Base-by-base conservation (phyloP, 768 basidiomycete species). In the Serendipita sp. region DNA sequence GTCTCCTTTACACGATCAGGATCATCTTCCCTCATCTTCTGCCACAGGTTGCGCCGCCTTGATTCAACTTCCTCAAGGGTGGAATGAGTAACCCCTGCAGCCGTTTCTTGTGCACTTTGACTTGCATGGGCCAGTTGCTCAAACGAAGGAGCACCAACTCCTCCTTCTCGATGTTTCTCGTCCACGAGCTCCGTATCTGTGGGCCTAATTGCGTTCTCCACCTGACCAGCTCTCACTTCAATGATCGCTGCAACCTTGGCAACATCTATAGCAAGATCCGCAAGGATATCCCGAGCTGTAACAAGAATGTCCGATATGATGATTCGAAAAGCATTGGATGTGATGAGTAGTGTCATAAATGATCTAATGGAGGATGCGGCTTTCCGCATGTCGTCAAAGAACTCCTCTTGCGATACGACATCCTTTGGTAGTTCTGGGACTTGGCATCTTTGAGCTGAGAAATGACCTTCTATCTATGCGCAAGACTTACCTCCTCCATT, bases 291-390 rank as follows among this genome's bases (percentile, higher is more conserved):
- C 10, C 71, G 46, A 2, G 69, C 66, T 3, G 68, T 62, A 3
- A 66, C 44, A 24, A 70, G 47, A 3, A 72, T 18, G 34, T 72
- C 71, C 0, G 68, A 68, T 7, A 72, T 67, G 28, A 72, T 54
- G 47, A 68, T 34, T 18, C 71, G 71, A 64, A 71, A 72, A 2
- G 68, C 65, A 34, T 69, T 63, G 1, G 71, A 72, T 2, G 70
- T 70, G 44, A 69, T 51, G 10, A 71, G 60, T 8, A 71, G 47
- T 11, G 47, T 53, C 13, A 65, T 8, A 4, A 72, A 64, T 2
- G 53, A 45, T 34, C 58, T 54, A 11, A 67, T 47, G 3, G 71
- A 67, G n/a, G 63, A 48, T 0, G 68, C 30, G 1, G 71, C 45
- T 28, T 53, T 38, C 11, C 64, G 64, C 3, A 67, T 48, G 45